Evolutionary conservation across 805 yeast species (phyloP), one percentile per base, ranked within the genome.

Genomic region (Yarrowia phangngaensis): DNA sequence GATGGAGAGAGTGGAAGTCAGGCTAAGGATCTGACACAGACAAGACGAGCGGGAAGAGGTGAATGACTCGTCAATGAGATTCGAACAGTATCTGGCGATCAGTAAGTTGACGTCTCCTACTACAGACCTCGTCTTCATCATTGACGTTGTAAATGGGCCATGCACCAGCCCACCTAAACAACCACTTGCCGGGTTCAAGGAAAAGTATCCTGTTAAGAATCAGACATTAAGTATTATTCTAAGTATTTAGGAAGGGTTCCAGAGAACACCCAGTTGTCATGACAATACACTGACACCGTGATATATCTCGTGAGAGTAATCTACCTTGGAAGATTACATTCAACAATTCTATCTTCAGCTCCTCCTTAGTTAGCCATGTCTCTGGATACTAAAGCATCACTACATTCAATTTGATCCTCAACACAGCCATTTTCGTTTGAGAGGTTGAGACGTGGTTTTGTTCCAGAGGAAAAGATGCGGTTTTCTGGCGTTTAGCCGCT

Each of bases 1-100:
- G 54, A 78, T 92, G 75, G 82, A 79, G 51, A 71, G 80, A 53
- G 87, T 95, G 1, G 76, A 76, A 22, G 60, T 67, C 9, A 70
- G 51, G 54, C 54, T 6, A 35, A 50, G 20, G 40, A 24, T 31
- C 52, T 48, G 36, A 54, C 57, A 17, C 53, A 59, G n/a, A 74
- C 70, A 63, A 6, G 80, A 73, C 31, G 82, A 74, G 16, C 78
- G 83, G 82, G 84, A 80, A 59, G 77, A 74, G 54, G 63, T 78
- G 20, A 70, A 68, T 20, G 59, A 62, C 23, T 60, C 60, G 9
- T 53, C 61, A 14, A 71, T 90, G 6, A 73, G 95, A 22, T 97
- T 83, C 1, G 97, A 92, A 63, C 97, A 89, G 62, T 92, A 92
- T 62, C 67, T 92, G 56, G 73, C 92, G 27, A 82, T n/a, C n/a